phyloP scores from a whole-genome alignment of 1,284 basidiomycete genomes.

The Malassezia nana region DNA sequence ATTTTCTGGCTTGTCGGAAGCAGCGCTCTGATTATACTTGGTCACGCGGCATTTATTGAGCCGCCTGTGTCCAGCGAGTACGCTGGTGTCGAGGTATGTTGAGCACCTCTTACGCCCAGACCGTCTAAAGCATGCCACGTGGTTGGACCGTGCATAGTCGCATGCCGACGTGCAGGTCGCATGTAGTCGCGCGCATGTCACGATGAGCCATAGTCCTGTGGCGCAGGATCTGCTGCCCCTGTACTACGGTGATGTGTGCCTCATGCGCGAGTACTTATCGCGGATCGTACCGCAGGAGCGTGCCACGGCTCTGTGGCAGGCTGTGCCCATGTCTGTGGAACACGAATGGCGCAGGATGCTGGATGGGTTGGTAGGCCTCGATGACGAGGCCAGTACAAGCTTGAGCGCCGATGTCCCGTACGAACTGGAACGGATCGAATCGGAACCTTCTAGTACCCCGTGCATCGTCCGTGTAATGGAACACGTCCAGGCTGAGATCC shows the following conservation, averaged over 20 bases:
- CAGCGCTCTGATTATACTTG: constrained; percentile 54
- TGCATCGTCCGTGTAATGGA: not conserved
- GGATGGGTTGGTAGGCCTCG: not conserved
- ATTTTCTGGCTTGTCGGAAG: constrained; percentile 50
- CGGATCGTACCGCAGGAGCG: not conserved
- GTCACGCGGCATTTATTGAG: constrained; percentile 70
- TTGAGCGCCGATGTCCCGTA: not conserved
- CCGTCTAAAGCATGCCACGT: constrained; percentile 1
- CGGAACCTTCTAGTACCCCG: not conserved
- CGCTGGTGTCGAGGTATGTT: constrained; percentile 56
- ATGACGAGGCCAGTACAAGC: not conserved
- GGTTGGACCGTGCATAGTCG: not conserved
- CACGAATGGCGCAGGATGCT: not conserved
- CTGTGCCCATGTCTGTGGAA: not conserved
- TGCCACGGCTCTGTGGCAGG: not conserved
- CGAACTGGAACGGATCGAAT: not conserved
- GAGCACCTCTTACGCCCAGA: not conserved
- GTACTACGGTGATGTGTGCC: not conserved
- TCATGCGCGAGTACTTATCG: not conserved
- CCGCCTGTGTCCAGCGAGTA: constrained; percentile 84
- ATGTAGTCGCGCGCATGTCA: not conserved
- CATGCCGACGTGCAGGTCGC: not conserved
- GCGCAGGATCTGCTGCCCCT: not conserved
- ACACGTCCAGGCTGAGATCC: not conserved
- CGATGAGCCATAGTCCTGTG: not conserved